Percentiles rank a stretch among this genome's conserved stretches.
These are phyloP conservation scores for Articulospora tetracladia DNA, from an alignment of 495 filamentous ascomycete species.

Conservation along the genomic window DNA sequence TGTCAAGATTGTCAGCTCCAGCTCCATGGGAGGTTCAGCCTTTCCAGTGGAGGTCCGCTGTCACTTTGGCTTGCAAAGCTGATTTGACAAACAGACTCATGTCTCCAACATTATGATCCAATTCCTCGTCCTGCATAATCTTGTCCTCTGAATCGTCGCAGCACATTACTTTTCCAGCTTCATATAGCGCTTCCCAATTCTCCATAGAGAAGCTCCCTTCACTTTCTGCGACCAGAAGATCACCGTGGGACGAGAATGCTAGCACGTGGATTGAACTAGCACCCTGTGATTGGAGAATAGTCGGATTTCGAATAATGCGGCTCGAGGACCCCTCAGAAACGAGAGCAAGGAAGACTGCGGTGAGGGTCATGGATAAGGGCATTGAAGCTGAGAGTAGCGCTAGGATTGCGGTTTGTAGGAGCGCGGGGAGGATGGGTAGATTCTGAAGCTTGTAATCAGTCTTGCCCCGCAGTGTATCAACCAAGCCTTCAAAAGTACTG, in stretches of 20 bases:
- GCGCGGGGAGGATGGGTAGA: conserved; percentile 66
- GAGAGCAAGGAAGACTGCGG: conserved; percentile 59
- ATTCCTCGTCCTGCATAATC: conserved; percentile 31
- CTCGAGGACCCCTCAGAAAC: conserved; percentile 35
- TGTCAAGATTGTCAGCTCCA: background rate
- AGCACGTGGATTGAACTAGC: conserved; percentile 73
- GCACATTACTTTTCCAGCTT: conserved; percentile 61
- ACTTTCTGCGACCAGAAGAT: conserved; percentile 75
- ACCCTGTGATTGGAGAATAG: conserved; percentile 45
- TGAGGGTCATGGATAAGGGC: conserved; percentile 67
- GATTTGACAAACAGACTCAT: conserved; percentile 61
- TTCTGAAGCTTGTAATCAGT: conserved; percentile 45
- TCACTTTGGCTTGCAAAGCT: conserved; percentile 55
- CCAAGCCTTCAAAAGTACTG: conserved; percentile 15
- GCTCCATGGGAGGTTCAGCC: conserved; percentile 28
- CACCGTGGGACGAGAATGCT: conserved; percentile 69
- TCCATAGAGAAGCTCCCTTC: conserved; percentile 73
- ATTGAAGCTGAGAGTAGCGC: conserved; percentile 74
- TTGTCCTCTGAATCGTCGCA: conserved; percentile 41
- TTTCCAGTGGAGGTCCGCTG: conserved; percentile 58
- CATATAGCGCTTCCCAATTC: conserved; percentile 70
- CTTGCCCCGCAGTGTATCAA: background rate
- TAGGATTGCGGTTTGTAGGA: conserved; percentile 68
- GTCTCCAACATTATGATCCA: conserved; percentile 36
- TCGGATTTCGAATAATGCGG: conserved; percentile 50